A percentile compares a stretch with the other conserved stretches of the same genome.
phyloP scores from a whole-genome alignment of 1,284 basidiomycete species.

The Porodaedalea pini region DNA sequence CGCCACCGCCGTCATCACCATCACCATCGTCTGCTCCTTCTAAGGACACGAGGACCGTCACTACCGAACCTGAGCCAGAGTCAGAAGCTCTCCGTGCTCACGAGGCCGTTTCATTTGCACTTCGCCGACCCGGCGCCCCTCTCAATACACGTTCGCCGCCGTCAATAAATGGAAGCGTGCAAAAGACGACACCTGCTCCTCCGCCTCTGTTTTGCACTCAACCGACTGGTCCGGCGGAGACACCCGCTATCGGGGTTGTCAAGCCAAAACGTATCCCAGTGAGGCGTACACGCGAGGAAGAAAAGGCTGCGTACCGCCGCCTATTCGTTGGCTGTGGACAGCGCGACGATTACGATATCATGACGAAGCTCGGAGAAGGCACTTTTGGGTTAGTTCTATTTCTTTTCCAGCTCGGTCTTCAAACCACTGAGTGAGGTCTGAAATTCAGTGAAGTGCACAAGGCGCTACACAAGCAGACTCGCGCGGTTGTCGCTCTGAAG shows the following conservation, averaged over 20 bases:
- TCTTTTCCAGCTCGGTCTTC: neutral
- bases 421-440: slow-evolving; percentile 1
- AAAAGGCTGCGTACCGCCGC: slow-evolving; percentile 61
- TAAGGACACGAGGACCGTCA: slow-evolving; percentile 15
- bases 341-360: slow-evolving; percentile 75
- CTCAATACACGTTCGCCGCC: slow-evolving; percentile 11
- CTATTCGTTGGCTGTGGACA: slow-evolving; percentile 74
- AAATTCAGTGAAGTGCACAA: slow-evolving; percentile 84
- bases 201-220: slow-evolving; percentile 2
- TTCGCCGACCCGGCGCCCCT: slow-evolving; percentile 14
- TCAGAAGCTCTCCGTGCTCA: neutral
- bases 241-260: slow-evolving; percentile 22
- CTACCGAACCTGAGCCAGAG: neutral
- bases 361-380: slow-evolving; percentile 88
- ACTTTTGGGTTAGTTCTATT: slow-evolving; percentile 80
- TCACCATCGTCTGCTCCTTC: slow-evolving; percentile 25
- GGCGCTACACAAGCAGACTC: slow-evolving; percentile 63
- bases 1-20: slow-evolving; percentile 12
- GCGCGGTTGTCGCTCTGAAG: slow-evolving; percentile 82
- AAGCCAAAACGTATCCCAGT: slow-evolving; percentile 36
- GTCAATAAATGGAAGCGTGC: slow-evolving; percentile 1
- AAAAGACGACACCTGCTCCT: slow-evolving; percentile 7
- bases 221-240: slow-evolving; percentile 26
- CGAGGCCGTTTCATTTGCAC: slow-evolving; percentile 1
- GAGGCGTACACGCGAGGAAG: slow-evolving; percentile 61